A percentile compares a stretch with the other conserved stretches of the same genome.
phyloP scores from a whole-genome alignment of 345 rosid genomes.

The Lepidium didymum region DNA sequence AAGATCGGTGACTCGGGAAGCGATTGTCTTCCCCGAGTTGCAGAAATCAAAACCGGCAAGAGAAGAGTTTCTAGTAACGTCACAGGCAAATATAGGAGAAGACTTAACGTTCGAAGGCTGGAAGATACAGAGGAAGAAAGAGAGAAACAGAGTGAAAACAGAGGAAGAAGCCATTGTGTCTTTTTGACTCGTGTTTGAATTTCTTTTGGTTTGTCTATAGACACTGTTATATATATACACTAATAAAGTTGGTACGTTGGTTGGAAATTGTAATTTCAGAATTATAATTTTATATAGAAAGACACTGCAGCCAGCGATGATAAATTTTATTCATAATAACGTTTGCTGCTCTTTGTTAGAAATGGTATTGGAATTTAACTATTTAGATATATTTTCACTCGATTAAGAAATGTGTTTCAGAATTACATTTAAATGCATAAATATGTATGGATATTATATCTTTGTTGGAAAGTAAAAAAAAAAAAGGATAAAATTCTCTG shows the following conservation, averaged over 20 bases:
- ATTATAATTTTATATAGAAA: neutral
- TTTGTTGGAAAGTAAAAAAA: neutral
- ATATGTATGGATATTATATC: neutral
- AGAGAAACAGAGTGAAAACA: conserved; percentile 35
- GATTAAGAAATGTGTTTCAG: too few species aligned
- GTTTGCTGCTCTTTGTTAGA: neutral
- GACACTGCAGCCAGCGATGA: neutral
- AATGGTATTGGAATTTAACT: neutral
- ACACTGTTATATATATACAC: conserved; percentile 1
- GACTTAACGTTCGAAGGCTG: conserved; percentile 26
- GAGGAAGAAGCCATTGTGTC: conserved; percentile 1
- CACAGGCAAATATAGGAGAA: conserved; percentile 64
- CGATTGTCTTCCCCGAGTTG: conserved; percentile 38
- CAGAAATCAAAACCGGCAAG: conserved; percentile 48
- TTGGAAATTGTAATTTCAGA: neutral
- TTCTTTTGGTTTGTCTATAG: neutral
- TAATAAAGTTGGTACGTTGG: neutral
- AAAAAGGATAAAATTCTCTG: neutral
- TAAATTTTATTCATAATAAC: neutral
- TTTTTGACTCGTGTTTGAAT: neutral
- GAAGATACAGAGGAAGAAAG: neutral
- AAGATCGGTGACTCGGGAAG: conserved; percentile 54
- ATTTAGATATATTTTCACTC: too few species aligned
- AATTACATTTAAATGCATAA: too few species aligned
- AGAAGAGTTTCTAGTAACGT: conserved; percentile 33